Percentiles rank a stretch among this genome's conserved stretches.
Conservation (phyloP, 2,329 filamentous ascomycete genomes). For the Colletotrichum godetiae region DNA sequence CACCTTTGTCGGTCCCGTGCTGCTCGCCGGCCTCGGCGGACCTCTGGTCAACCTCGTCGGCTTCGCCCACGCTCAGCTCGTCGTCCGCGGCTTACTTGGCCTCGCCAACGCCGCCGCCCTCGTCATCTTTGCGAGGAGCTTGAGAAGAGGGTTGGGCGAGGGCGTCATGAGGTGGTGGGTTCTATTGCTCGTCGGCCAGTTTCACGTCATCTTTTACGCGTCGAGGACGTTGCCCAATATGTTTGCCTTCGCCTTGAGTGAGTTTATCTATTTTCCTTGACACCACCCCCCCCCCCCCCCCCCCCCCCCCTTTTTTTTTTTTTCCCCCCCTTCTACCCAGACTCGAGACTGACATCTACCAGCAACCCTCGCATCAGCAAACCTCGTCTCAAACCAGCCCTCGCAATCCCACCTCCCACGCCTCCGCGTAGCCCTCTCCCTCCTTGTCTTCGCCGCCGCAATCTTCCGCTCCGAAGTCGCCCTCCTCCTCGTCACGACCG, state of each 20-base stretch:
- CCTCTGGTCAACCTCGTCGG: conserved; percentile 70
- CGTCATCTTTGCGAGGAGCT: conserved; percentile 70
- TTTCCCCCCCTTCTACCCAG: not conserved
- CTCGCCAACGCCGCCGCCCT: conserved; percentile 79
- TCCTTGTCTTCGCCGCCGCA: conserved; percentile 83
- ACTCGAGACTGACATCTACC: conserved; percentile 2
- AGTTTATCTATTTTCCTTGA: conserved; percentile 45
- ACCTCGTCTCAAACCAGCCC: conserved; percentile 50
- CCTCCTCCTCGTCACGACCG: conserved; percentile 78
- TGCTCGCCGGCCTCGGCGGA: conserved; percentile 78
- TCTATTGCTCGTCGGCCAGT: conserved; percentile 83
- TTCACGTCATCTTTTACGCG: conserved; percentile 93
- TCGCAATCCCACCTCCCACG: conserved; percentile 49
- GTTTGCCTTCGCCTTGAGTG: conserved; percentile 91
- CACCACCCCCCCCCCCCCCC: no score
- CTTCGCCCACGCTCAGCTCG: conserved; percentile 66
- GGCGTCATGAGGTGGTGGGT: conserved; percentile 82
- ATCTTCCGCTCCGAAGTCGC: conserved; percentile 93
- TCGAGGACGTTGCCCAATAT: conserved; percentile 94
- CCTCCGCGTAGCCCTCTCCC: conserved; percentile 73
- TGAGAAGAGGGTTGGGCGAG: conserved; percentile 76
- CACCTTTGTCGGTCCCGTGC: conserved; percentile 85
- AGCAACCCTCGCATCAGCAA: conserved; percentile 75
- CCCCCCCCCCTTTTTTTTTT: no score
- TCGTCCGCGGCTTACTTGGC: conserved; percentile 83